Base-by-base conservation (phyloP, 306 rosid genomes). In the Amphicarpaea edgeworthii region DNA sequence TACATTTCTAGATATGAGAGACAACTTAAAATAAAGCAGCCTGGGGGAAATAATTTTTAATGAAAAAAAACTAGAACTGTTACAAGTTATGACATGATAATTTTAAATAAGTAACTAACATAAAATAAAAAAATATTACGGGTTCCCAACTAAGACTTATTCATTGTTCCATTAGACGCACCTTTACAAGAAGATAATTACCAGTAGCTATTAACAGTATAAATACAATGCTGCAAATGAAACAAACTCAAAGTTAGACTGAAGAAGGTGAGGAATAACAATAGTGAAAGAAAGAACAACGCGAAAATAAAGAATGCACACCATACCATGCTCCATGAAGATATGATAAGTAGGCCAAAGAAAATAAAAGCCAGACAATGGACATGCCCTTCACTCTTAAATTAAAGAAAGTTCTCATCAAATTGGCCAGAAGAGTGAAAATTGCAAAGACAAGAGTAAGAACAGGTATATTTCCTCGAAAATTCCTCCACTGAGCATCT, bases 401-500 rank as follows among this genome's bases (percentile, higher is more conserved):
- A 71, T 55, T 82, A 73, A 95, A 84, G 79, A 34, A 72, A 12
- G 85, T 65, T 70, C 92, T 87, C 85, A 59, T 79, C 21, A 65
- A 47, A 63, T 81, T 84, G 8, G 97, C 91, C 32, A 86, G 83
- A 67, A 87, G 43, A 53, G 92, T 72, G 51, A 89, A 89, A 68
- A 84, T 67, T 38, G 89, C 79, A 66, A 95, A 95, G 70, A 92
- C 97, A 65, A 88, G 14, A 41, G 96, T 83, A 45, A 92, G 92
- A 86, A 87, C 68, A 55, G 91, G 92, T 77, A 95, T 37, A 81
- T 95, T 95, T 77, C 89, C 96, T 19, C 91, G 90, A 66, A 95
- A 92, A 54, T 89, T 95, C 86, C 92, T 86, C 97, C 97, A 95
- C 67, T 95, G 98, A 64, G 97, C 96, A 95, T 95, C 98, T 49